phyloP scores from a whole-genome alignment of 2,329 filamentous ascomycete genomes.

The Fusarium sp. region DNA sequence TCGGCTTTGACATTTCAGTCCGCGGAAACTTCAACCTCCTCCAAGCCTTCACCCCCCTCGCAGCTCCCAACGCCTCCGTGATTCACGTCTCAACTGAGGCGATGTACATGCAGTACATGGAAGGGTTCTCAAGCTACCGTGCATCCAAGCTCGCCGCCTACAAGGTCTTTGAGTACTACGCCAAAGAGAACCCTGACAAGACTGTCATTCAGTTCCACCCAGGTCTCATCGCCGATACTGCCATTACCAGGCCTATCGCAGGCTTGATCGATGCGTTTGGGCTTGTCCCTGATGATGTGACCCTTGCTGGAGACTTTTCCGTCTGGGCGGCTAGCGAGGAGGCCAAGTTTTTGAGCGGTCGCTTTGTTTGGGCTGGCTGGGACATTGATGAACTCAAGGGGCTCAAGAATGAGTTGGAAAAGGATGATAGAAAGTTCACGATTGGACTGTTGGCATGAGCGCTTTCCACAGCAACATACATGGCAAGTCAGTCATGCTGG shows the following conservation, averaged over 20 bases:
- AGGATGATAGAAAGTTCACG: constrained; percentile 35
- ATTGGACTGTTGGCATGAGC: constrained; percentile 19
- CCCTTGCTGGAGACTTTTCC: constrained; percentile 55
- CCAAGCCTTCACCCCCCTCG: constrained; percentile 42
- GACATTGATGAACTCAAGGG: constrained; percentile 63
- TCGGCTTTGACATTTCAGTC: constrained; percentile 45
- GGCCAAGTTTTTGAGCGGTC: constrained; percentile 59
- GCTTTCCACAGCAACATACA: neutral
- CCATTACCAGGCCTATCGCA: constrained; percentile 35
- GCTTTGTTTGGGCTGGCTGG: constrained; percentile 63
- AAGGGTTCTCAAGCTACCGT: constrained; percentile 53
- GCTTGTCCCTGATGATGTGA: constrained; percentile 36
- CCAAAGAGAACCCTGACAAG: constrained; percentile 53
- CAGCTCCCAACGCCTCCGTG: constrained; percentile 42
- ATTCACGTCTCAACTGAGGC: constrained; percentile 40
- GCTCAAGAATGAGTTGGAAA: constrained; percentile 49
- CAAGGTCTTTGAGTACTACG: constrained; percentile 57
- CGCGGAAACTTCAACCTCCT: constrained; percentile 48
- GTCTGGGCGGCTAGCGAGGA: constrained; percentile 60
- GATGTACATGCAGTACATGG: constrained; percentile 41
- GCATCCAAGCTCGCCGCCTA: constrained; percentile 56
- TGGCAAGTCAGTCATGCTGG: neutral
- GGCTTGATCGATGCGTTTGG: constrained; percentile 15
- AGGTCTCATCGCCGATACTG: constrained; percentile 51
- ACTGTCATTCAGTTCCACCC: constrained; percentile 58